Conservation (phyloP, 2,329 filamentous ascomycete species). For the Scortechinia acanthostroma region DNA sequence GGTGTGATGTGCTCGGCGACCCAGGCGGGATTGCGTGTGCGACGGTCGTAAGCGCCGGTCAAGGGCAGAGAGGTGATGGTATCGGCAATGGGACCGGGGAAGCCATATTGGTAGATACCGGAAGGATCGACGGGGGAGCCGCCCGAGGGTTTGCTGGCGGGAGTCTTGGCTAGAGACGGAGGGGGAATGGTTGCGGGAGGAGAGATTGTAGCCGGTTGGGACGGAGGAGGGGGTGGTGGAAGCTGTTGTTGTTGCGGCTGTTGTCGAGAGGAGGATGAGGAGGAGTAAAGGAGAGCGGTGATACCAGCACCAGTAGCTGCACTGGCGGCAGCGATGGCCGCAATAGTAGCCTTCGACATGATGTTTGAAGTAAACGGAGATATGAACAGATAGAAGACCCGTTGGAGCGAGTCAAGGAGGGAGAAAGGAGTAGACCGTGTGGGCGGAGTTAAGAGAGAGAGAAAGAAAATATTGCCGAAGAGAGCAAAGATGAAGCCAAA, state of each 20-base stretch:
- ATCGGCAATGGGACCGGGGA: slow-evolving; percentile 84
- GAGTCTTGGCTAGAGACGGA: slow-evolving; percentile 8
- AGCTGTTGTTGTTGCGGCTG: slow-evolving; percentile 16
- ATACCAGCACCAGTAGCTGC: slow-evolving; percentile 71
- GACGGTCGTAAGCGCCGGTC: slow-evolving; percentile 82
- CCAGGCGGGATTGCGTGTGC: slow-evolving; percentile 87
- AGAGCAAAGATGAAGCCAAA: background rate
- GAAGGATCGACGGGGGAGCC: slow-evolving; percentile 60
- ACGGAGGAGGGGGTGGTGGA: slow-evolving; percentile 10
- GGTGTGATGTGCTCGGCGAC: slow-evolving; percentile 94
- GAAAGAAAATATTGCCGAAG: background rate
- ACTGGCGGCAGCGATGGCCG: slow-evolving; percentile 69
- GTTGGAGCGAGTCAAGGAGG: too few species aligned
- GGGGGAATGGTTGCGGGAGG: slow-evolving; percentile 13
- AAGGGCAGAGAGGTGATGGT: slow-evolving; percentile 71
- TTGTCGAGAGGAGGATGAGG: slow-evolving; percentile 37
- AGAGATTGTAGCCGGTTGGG: slow-evolving; percentile 16
- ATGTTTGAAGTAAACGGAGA: slow-evolving; percentile 16
- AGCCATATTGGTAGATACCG: slow-evolving; percentile 78
- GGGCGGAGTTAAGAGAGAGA: background rate
- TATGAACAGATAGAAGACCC: too few species aligned
- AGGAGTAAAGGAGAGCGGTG: slow-evolving; percentile 62
- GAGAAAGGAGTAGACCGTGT: too few species aligned
- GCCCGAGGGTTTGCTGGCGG: slow-evolving; percentile 17
- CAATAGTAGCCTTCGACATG: slow-evolving; percentile 76